Percentiles rank a stretch among this genome's conserved stretches.
Evolutionary conservation across 495 filamentous ascomycete species (phyloP).

Genomic region (Corynascus novoguineensis): DNA sequence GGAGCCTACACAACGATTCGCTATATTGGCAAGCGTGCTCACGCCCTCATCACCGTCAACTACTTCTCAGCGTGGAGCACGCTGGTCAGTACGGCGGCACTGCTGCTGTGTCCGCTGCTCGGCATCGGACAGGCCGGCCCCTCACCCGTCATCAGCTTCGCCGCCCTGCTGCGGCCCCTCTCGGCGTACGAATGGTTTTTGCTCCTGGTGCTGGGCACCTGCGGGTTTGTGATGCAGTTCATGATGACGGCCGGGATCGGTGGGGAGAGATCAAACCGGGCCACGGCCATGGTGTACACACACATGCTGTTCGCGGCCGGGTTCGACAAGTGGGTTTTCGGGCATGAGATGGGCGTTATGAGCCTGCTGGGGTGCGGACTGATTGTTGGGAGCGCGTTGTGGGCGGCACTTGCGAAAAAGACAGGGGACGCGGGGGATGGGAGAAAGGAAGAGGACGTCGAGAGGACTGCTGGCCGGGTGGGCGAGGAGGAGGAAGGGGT

Average conservation of each 20-base stretch:
- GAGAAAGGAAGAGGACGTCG: conserved; percentile 14
- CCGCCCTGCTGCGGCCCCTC: conserved; percentile 49
- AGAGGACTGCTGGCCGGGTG: conserved; percentile 6
- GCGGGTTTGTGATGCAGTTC: conserved; percentile 83
- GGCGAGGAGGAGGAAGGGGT: not conserved
- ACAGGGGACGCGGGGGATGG: conserved; percentile 1
- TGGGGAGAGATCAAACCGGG: conserved; percentile 59
- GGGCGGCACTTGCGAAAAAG: conserved; percentile 59
- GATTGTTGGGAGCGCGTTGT: conserved; percentile 77
- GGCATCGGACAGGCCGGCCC: conserved; percentile 31
- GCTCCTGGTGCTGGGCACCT: conserved; percentile 62
- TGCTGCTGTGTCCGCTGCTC: conserved; percentile 45
- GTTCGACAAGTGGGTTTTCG: conserved; percentile 76
- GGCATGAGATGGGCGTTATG: conserved; percentile 57
- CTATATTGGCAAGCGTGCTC: conserved; percentile 77
- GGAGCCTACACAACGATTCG: conserved; percentile 75
- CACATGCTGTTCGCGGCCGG: conserved; percentile 87
- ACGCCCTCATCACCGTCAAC: conserved; percentile 78
- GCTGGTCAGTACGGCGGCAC: conserved; percentile 56
- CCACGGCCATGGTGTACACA: conserved; percentile 85
- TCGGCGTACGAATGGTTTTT: conserved; percentile 62
- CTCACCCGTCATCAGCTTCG: conserved; percentile 49
- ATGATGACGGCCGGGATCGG: conserved; percentile 76
- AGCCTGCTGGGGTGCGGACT: conserved; percentile 69
- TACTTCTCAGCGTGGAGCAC: conserved; percentile 75